phyloP scores from a whole-genome alignment of 164 flowering plant genomes.

The Vitis rotundifolia region DNA sequence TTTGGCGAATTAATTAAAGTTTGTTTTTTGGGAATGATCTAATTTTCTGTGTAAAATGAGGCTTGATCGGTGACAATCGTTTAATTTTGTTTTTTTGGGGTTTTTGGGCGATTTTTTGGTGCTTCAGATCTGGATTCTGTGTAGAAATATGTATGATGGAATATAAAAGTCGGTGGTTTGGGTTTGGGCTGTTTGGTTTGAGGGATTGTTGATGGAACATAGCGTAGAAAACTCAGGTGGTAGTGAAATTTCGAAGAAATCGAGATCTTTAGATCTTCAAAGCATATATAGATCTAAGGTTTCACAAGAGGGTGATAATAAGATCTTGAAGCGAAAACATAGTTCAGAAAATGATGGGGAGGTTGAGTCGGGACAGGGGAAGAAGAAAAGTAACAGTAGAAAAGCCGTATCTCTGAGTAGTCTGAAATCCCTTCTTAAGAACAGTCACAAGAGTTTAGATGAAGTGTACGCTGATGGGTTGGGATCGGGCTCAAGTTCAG shows the following conservation, averaged over 20 bases:
- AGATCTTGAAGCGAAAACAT: constrained; percentile 27
- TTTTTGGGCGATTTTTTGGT: constrained; percentile 22
- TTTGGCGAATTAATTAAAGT: constrained; percentile 3
- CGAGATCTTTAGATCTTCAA: constrained; percentile 67
- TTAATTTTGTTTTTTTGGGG: constrained; percentile 4
- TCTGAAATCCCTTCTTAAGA: constrained; percentile 30
- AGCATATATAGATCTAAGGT: constrained; percentile 43
- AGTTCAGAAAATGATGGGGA: constrained; percentile 20
- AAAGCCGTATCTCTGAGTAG: constrained; percentile 50
- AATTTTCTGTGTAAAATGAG: constrained; percentile 2
- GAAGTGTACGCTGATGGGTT: constrained; percentile 26
- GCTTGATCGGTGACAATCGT: constrained; percentile 6
- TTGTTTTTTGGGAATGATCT: not conserved
- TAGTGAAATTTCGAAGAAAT: constrained; percentile 41
- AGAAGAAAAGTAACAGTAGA: constrained; percentile 40
- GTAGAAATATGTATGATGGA: constrained; percentile 48
- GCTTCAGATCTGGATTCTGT: constrained; percentile 49
- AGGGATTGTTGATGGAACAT: constrained; percentile 69
- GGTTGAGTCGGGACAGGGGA: constrained; percentile 18
- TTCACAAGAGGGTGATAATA: constrained; percentile 15
- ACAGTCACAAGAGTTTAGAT: constrained; percentile 35
- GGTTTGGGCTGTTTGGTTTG: constrained; percentile 30
- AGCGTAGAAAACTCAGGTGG: constrained; percentile 47
- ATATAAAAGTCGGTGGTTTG: constrained; percentile 39
- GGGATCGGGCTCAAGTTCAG: constrained; percentile 18